Base-by-base conservation (phyloP, 2,329 filamentous ascomycete genomes). In the Colletotrichum sublineola region DNA sequence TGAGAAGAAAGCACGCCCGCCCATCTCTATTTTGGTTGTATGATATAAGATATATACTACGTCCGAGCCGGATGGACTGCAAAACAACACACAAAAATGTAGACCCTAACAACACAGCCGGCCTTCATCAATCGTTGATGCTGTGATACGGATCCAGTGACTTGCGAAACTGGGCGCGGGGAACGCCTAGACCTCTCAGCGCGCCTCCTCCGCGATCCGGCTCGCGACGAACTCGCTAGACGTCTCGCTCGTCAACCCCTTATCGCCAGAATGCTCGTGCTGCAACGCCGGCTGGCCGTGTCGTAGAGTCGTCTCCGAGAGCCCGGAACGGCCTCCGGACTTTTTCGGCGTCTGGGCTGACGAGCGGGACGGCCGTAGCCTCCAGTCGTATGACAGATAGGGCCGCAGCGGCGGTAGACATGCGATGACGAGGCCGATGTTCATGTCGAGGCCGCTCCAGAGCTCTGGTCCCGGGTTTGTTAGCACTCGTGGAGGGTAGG, bases 371-470 rank as follows among this genome's bases (percentile, higher is more conserved):
- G 60, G 12, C 31, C 14, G 18, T 2, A 36, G 50, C 12, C 2
- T 18, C 58, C 58, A 29, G 9, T 14, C 12, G 4, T 42, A 33
- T 4, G 62, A 64, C 5, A 64, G 20, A 6, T 55, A 64, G 9
- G 62, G 62, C 38, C 62, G 38, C 24, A 64, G 62, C 2, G 62
- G n/a, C 18, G 62, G 62, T 18, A 64, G 18, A 29, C 62, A 55
- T 5, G 24, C 50, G 53, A 64, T 55, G 9, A 64, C 14, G 2
- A 55, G 18, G 9, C 50, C 62, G 12, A 55, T 38, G 7, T 64
- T 15, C 24, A 46, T 3, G 20, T 64, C 62, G n/a, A 64, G 6
- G 15, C 2, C 11, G 6, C 50, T 64, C 62, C 50, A 64, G 1
- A 64, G 29, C 24, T 64, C 62, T 55, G 24, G 6, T 1, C 1